phyloP scores from a whole-genome alignment of 176 grass and related monocot species.

The Neostapfia colusana region DNA sequence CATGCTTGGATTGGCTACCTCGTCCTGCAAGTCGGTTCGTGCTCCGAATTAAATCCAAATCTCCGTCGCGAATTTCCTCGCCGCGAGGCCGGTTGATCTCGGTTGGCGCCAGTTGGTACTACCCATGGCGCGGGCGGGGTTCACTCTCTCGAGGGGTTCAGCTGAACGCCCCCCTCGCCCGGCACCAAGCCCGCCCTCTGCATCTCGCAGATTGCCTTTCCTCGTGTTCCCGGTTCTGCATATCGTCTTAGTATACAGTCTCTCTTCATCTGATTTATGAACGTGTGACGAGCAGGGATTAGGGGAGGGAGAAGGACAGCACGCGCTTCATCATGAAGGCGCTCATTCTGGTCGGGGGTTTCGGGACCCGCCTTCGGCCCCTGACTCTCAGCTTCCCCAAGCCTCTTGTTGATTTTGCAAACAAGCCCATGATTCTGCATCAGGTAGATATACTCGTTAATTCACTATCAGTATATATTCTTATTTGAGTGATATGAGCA shows the following conservation, averaged over 20 bases:
- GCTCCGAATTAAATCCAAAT: background rate
- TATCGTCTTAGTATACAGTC: background rate
- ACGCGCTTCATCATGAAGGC: slow-evolving; percentile 64
- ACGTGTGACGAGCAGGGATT: slow-evolving; percentile 16
- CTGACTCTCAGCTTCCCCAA: slow-evolving; percentile 89
- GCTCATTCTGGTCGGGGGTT: slow-evolving; percentile 91
- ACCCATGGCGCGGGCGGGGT: background rate
- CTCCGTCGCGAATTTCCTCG: background rate
- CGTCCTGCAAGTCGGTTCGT: background rate
- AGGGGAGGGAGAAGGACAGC: background rate
- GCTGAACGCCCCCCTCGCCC: background rate
- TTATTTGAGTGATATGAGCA: background rate
- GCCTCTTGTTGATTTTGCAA: slow-evolving; percentile 94
- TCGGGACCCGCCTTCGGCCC: slow-evolving; percentile 85
- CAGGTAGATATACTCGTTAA: slow-evolving; percentile 51
- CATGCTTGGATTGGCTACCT: background rate
- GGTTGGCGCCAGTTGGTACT: background rate
- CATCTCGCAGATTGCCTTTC: background rate
- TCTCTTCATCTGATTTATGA: slow-evolving; percentile 14
- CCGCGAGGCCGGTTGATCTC: slow-evolving; percentile 1
- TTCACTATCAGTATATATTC: background rate
- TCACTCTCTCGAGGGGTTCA: background rate
- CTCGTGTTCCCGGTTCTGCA: background rate
- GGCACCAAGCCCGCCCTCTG: background rate
- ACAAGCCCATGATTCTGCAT: slow-evolving; percentile 96